These are phyloP conservation scores for Monilinia vaccinii-corymbosi DNA, from an alignment of 2,329 filamentous ascomycete species.

Conservation along the genomic window DNA sequence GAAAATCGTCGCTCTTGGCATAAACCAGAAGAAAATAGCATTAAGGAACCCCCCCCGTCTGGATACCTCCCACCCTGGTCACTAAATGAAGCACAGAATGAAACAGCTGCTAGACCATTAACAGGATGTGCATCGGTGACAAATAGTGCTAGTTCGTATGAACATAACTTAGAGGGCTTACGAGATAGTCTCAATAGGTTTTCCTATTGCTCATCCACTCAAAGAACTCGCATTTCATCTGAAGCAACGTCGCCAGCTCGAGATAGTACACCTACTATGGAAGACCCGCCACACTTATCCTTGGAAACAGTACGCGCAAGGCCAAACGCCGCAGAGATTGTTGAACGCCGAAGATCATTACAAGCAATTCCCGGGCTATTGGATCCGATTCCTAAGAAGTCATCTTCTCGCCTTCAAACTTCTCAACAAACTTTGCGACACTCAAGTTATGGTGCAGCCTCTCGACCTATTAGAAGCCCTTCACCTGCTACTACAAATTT, in stretches of 20 bases:
- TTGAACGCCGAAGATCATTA: conserved; percentile 27
- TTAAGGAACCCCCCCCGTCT: not conserved
- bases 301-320: conserved; percentile 17
- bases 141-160: conserved; percentile 49
- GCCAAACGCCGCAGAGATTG: conserved; percentile 24
- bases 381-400: conserved; percentile 16
- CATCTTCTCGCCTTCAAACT: conserved; percentile 16
- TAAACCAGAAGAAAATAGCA: conserved; percentile 1
- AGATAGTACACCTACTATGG: conserved; percentile 37
- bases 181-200: conserved; percentile 48
- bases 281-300: conserved; percentile 17
- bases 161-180: conserved; percentile 47
- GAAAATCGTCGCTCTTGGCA: conserved; percentile 2
- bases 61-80: not conserved
- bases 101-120: conserved; percentile 13
- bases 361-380: conserved; percentile 21
- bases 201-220: conserved; percentile 51
- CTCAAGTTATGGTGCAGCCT: conserved; percentile 18
- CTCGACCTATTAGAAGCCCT: conserved; percentile 6
- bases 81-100: conserved; percentile 4
- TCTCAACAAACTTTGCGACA: conserved; percentile 11
- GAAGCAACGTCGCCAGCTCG: conserved; percentile 50
- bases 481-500: conserved; percentile 26
- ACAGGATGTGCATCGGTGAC: conserved; percentile 47
- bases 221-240: conserved; percentile 51